Conservation (phyloP, 352 stramenopile species). For the Phytophthora pisi region DNA sequence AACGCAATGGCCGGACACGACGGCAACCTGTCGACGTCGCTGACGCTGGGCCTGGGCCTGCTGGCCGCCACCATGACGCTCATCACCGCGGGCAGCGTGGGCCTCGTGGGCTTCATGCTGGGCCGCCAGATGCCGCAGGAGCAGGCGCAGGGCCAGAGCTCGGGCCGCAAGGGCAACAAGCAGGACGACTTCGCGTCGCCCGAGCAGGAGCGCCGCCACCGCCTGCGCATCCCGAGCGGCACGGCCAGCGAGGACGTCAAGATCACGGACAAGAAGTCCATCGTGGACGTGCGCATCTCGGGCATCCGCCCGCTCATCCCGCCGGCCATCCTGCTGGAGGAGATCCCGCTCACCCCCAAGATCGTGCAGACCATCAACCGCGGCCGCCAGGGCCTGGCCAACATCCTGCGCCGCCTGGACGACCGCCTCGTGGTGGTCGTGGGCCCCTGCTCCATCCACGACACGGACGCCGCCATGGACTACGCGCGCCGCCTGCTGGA, state of each 20-base stretch:
- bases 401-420: slow-evolving; percentile 81
- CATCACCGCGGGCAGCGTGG: slow-evolving; percentile 72
- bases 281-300: slow-evolving; percentile 89
- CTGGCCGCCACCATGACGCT: slow-evolving; percentile 77
- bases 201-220: slow-evolving; percentile 40
- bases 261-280: slow-evolving; percentile 85
- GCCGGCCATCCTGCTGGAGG: slow-evolving; percentile 83
- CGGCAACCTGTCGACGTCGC: slow-evolving; percentile 46
- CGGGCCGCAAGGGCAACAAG: slow-evolving; percentile 11
- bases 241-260: slow-evolving; percentile 80
- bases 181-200: neutral
- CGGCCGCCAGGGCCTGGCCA: slow-evolving; percentile 71
- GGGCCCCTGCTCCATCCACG: slow-evolving; percentile 90
- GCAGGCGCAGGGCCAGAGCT: slow-evolving; percentile 7
- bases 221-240: slow-evolving; percentile 67
- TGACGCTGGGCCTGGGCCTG: slow-evolving; percentile 71
- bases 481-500: slow-evolving; percentile 79
- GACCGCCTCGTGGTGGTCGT: slow-evolving; percentile 87
- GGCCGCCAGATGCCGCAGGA: slow-evolving; percentile 47
- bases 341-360: slow-evolving; percentile 81
- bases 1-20: slow-evolving; percentile 34
- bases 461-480: slow-evolving; percentile 86
- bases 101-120: slow-evolving; percentile 71
- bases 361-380: slow-evolving; percentile 84
- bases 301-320: slow-evolving; percentile 87